Base-by-base conservation (phyloP, 1,284 basidiomycete genomes). In the Ganoderma sinense region DNA sequence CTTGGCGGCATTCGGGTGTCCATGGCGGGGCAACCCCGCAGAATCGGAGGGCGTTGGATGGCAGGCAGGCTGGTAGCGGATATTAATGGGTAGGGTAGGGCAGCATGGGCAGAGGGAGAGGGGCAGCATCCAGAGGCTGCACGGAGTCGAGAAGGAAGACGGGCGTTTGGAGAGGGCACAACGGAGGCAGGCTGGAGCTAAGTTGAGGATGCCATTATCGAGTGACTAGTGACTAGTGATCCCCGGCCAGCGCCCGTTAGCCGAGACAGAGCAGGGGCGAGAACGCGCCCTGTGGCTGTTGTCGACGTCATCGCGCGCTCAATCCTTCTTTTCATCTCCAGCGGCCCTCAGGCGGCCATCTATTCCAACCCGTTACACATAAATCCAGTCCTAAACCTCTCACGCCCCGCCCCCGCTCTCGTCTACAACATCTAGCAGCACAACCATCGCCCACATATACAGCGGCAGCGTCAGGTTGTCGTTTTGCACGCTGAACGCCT, bases 401-500 rank as follows among this genome's bases (percentile, higher is more conserved):
- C 59, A 61, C 59, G 40, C n/a, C 39, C 59, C 36, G n/a, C 59
- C 39, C 39, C 59, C 59, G 11, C 20, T 41, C 59, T 61, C 14
- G 39, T 58, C 64, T 79, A 80, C 71, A 74, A 86, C 82, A 75
- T 82, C 83, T 63, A 82, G 84, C 58, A 92, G 80, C 58, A 88
- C 89, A 59, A 93, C 81, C 84, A 92, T 85, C 79, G 90, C 91
- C 95, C 95, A 97, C 83, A 95, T 91, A 79, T 93, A 97, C 80
- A 97, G 82, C 29, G 96, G 96, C 70, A 97, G 82, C 41, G 95
- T 95, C 74, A 98, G 85, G 80, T 98, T 98, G 82, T 98, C 97
- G 81, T 98, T 98, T 81, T 98, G 97, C 77, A 92, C 91, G 26
- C 94, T 95, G 67, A 96, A 82, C 20, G 95, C 97, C 81, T 98